Evolutionary conservation across 805 yeast species (phyloP), one percentile per base, ranked within the genome.

Genomic region (Hanseniaspora meyeri): DNA sequence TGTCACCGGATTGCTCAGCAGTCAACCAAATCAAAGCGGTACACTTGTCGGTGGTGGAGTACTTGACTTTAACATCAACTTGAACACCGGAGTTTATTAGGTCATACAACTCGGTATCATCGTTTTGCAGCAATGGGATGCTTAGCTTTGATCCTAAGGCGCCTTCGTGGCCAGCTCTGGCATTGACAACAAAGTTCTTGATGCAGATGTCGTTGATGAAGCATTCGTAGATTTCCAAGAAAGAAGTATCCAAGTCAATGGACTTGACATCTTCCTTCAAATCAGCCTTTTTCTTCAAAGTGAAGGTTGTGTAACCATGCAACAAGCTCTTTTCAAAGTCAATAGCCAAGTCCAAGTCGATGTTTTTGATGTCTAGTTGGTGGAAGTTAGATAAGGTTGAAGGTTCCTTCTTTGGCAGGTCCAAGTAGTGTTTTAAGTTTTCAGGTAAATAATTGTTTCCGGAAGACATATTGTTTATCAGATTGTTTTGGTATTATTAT

Each of bases 21-120:
- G 78, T 79, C 54, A 89, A 72, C 81, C 93, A 89, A 68, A 89
- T 96, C 59, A 88, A 72, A 3, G 96, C 96, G 1, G 95, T 86
- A 65, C 95, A 84, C 24, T 79, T 68, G 7, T 72, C 70, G 1
- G 96, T 88, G 40, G 96, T 88, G 58, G 75, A 72, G 62, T 81
- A 89, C n/a, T 68, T 70, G 32, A 87, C 67, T 34, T 64, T 62
- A 34, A 82, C 61, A 8, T 63, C 59, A 17, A 69, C 57, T 2
- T 43, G 17, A 3, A 52, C 16, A 29, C 59, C 59, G 1, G 58
- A 55, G 29, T 47, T 47, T n/a, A 54, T 43, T 14, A 54, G 7
- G 14, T 48, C 43, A 3, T n/a, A 39, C 19, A 48, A 32, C 11
- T 48, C 45, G 0, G 57, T 47, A 3, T 60, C 45, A 3, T 58